Evolutionary conservation across 1,284 basidiomycete genomes (phyloP).

Genomic region (Laetiporus sulphureus): DNA sequence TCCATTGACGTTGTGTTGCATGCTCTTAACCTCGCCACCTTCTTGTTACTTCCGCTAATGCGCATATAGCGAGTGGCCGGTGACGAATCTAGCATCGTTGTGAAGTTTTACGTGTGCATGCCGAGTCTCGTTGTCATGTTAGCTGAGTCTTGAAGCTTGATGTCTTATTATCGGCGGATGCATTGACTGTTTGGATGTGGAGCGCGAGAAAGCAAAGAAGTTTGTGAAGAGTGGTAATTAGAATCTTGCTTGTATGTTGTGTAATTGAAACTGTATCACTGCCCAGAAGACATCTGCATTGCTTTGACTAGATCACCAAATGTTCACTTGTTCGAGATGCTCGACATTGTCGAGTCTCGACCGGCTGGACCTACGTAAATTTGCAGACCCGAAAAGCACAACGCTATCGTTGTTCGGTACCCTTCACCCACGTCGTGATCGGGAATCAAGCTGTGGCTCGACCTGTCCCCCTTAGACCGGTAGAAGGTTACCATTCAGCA

Average conservation of each 20-base stretch:
- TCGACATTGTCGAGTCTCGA: no score
- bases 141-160: background rate
- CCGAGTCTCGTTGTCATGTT: background rate
- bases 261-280: constrained; percentile 2
- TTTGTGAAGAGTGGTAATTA: background rate
- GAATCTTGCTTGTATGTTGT: constrained; percentile 2
- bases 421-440: no score
- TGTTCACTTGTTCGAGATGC: no score
- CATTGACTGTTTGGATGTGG: no score
- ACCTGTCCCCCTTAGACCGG: no score
- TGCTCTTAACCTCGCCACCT: constrained; percentile 4
- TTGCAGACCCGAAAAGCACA: no score
- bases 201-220: background rate
- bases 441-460: no score
- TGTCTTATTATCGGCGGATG: background rate
- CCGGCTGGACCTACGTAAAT: no score
- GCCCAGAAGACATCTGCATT: no score
- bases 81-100: constrained; percentile 18
- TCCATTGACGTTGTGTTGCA: background rate
- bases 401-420: no score
- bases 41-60: constrained; percentile 9
- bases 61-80: constrained; percentile 18
- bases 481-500: no score
- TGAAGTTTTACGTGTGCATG: constrained; percentile 1
- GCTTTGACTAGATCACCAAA: no score